phyloP scores from a whole-genome alignment of 345 rosid species.

The Eucalyptus sideroxylon region DNA sequence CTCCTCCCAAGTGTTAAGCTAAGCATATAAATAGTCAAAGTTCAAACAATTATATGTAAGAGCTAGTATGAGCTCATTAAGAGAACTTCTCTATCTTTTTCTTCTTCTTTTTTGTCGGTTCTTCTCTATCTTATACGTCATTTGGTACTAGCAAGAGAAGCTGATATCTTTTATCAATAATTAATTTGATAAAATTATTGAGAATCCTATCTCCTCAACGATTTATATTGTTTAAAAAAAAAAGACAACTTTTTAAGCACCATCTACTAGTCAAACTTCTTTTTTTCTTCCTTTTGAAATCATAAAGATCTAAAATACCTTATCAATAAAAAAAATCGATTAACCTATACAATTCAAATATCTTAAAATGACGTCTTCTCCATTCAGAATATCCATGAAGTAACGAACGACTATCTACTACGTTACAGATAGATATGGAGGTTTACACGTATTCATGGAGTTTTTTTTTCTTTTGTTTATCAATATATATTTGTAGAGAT shows the following conservation, averaged over 20 bases:
- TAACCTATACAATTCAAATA: rapidly evolving
- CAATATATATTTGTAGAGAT: background rate
- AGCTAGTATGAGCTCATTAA: background rate
- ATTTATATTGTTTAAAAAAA: background rate
- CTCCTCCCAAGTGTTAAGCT: background rate
- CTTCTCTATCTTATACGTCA: background rate
- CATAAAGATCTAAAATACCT: background rate
- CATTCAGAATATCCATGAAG: background rate
- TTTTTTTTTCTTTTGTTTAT: too few relatives aligned
- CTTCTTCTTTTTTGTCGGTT: rapidly evolving
- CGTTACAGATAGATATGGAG: background rate
- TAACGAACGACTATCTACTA: background rate
- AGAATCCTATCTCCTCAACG: rapidly evolving
- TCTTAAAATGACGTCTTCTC: background rate
- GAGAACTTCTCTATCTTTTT: background rate
- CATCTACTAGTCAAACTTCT: background rate
- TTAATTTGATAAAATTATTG: background rate
- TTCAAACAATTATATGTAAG: background rate
- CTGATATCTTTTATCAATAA: background rate
- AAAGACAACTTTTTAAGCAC: background rate
- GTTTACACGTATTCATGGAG: rapidly evolving
- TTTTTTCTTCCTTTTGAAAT: background rate
- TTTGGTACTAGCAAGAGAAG: background rate
- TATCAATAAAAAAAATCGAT: background rate
- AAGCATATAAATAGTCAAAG: background rate